Base-by-base conservation (phyloP, 129 eudicot species). In the Deinandra increscens region DNA sequence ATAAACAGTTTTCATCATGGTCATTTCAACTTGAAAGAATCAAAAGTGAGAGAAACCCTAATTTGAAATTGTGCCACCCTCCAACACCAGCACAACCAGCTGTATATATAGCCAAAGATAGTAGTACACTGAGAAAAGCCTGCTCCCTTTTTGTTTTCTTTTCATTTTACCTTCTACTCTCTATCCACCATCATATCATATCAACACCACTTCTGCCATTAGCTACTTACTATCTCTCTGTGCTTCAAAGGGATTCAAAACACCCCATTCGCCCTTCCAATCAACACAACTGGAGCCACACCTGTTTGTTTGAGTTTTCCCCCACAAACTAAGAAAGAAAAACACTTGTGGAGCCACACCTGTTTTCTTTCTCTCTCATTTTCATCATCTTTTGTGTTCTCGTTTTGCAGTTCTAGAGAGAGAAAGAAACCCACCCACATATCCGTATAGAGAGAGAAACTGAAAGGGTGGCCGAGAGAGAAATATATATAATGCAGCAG, bases 401-500 rank as follows among this genome's bases (percentile, higher is more conserved):
- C 61, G 56, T 75, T 36, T 36, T 36, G 39, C 69, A 33, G 15
- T 60, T 23, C 44, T 76, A 48, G 80, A 68, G 64, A 59, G 75
- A 76, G 75, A 76, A 43, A 75, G 29, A 18, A 20, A 66, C 65
- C 56, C 76, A 71, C 68, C 56, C 67, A 58, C 39, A 48, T 48
- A 41, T 55, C 49, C 59, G 45, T 58, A 67, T n/a, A 71, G 36
- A 70, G 61, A 69, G 55, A 42, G 55, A 42, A 20, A 61, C 5
- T 15, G 12, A 20, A 14, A 29, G 60, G 14, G 34, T 59, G 59
- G 20, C 17, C 44, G 76, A 44, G 37, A 58, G 76, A 44, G 37
- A 58, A 3, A 23, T 54, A 54, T 46, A 60, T 62, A 51, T 39
- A 74, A 79, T 83, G 95, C 95, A 88, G 87, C 98, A 91, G 98